These are phyloP conservation scores for Linanthus parryae DNA, from an alignment of 148 eudicot genomes.

Conservation along the genomic window DNA sequence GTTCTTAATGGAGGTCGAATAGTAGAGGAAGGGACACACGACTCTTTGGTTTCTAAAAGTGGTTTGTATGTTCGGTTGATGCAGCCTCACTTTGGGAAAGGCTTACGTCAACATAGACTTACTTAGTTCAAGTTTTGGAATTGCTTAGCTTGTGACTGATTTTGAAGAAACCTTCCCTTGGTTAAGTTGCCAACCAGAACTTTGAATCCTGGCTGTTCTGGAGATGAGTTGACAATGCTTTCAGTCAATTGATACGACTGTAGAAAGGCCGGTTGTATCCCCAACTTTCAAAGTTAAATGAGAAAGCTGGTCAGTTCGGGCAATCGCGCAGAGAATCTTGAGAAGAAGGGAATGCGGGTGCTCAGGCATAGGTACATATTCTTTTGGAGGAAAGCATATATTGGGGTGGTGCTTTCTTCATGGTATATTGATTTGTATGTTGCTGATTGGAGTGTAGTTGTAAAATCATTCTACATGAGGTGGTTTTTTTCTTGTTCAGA, in stretches of 20 bases:
- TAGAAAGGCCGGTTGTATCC: not conserved
- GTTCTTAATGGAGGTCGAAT: constrained; percentile 91
- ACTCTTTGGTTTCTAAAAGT: constrained; percentile 56
- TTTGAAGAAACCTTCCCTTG: constrained; percentile 7
- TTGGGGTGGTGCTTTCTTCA: constrained; percentile 23
- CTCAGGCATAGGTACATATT: constrained; percentile 19
- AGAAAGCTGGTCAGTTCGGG: not conserved
- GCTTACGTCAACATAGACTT: constrained; percentile 74
- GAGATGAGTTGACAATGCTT: not conserved
- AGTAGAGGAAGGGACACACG: constrained; percentile 85
- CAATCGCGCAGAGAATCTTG: too few relatives aligned
- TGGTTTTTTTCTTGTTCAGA: not conserved
- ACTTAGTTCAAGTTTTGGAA: constrained; percentile 15
- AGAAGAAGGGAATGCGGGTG: constrained; percentile 10
- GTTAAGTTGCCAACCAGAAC: not conserved
- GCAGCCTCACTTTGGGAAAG: constrained; percentile 91
- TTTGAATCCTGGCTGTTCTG: not conserved
- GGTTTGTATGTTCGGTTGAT: constrained; percentile 81
- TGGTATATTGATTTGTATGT: constrained; percentile 25
- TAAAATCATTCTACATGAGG: constrained; percentile 16
- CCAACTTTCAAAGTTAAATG: not conserved
- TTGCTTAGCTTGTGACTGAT: constrained; percentile 18
- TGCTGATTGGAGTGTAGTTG: constrained; percentile 15
- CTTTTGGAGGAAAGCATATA: constrained; percentile 30
- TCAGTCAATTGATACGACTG: too few relatives aligned